A percentile compares a stretch with the other conserved stretches of the same genome.
phyloP scores from a whole-genome alignment of 352 stramenopile species.

The Globisporangium paroecandrum region DNA sequence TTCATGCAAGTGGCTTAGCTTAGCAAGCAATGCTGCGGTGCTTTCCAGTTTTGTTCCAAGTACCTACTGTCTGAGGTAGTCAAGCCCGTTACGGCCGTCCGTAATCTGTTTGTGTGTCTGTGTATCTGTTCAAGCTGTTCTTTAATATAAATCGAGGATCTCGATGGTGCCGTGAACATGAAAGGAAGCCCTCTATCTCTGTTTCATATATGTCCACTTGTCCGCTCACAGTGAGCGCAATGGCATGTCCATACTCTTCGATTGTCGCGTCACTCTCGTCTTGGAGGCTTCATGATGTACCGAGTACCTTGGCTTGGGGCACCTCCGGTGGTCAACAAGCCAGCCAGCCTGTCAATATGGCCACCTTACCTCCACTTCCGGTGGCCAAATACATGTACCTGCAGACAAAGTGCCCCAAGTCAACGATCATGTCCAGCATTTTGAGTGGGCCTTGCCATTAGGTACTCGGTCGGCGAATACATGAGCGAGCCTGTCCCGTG shows the following conservation, averaged over 20 bases:
- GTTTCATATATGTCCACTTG: no score
- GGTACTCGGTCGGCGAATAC: no score
- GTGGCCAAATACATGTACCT: no score
- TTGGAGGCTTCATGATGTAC: not conserved
- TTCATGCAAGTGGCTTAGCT: not conserved
- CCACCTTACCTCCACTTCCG: not conserved
- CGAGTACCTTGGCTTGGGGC: not conserved
- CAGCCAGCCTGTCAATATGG: no score
- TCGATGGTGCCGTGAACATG: not conserved
- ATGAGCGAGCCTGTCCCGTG: not conserved
- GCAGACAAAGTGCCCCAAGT: no score
- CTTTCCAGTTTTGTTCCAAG: not conserved
- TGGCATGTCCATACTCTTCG: not conserved
- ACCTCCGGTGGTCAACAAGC: not conserved
- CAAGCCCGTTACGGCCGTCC: not conserved
- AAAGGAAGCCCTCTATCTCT: not conserved
- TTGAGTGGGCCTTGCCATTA: not conserved
- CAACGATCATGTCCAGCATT: not conserved
- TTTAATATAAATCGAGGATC: conserved; percentile 5
- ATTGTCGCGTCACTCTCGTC: not conserved
- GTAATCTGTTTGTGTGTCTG: not conserved
- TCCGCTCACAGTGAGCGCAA: no score
- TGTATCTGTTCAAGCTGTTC: not conserved
- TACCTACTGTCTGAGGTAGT: not conserved
- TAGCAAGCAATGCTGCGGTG: not conserved